Evolutionary conservation across 345 rosid genomes (phyloP).

Genomic region (Lepidium didymum): DNA sequence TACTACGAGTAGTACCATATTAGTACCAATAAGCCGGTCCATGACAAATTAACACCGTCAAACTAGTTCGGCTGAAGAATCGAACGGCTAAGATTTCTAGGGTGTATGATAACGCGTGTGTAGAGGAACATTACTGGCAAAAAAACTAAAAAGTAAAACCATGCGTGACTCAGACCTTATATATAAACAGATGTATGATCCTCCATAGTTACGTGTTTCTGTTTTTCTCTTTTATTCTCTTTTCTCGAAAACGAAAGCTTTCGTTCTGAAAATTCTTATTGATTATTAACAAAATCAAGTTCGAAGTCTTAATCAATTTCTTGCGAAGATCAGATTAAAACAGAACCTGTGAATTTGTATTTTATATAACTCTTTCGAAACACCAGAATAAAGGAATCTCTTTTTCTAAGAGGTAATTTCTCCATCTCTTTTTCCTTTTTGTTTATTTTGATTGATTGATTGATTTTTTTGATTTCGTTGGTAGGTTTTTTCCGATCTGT

Average conservation of each 20-base stretch:
- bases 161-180: slow-evolving; percentile 3
- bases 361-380: neutral
- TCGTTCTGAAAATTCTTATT: neutral
- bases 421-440: neutral
- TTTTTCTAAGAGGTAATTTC: neutral
- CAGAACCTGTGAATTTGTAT: neutral
- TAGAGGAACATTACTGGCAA: neutral
- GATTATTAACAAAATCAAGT: neutral
- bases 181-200: slow-evolving; percentile 11
- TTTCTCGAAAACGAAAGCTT: slow-evolving; percentile 1
- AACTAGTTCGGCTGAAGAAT: neutral
- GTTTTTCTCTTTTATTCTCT: neutral
- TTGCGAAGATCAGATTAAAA: neutral
- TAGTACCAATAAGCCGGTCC: neutral
- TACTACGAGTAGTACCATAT: neutral
- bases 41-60: neutral
- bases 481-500: slow-evolving; percentile 3
- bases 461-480: neutral
- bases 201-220: slow-evolving; percentile 23
- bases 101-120: neutral
- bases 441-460: neutral
- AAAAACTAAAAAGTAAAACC: neutral
- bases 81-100: neutral
- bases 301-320: neutral
- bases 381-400: neutral